phyloP scores from a whole-genome alignment of 768 basidiomycete species.

The Podaxis mareebaensis region DNA sequence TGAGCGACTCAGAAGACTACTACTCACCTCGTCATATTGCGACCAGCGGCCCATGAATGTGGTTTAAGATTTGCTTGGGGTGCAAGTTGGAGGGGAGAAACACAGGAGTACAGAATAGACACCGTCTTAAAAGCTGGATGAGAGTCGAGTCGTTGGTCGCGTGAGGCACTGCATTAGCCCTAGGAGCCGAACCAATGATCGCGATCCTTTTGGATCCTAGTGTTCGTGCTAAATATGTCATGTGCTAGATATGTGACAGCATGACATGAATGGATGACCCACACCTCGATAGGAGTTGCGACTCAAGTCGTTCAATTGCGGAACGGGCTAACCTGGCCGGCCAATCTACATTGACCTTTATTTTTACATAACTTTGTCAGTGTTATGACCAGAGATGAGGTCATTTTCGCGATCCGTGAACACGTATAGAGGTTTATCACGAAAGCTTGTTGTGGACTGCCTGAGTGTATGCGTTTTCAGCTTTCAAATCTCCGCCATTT shows the following conservation, averaged over 20 bases:
- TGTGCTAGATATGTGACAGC: no score
- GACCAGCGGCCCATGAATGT: slow-evolving; percentile 40
- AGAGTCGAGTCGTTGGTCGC: background rate
- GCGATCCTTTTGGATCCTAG: background rate
- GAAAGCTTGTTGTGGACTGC: no score
- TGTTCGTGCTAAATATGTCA: background rate
- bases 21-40: slow-evolving; percentile 44
- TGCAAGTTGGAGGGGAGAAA: background rate
- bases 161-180: slow-evolving; percentile 6
- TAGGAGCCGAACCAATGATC: background rate
- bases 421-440: no score
- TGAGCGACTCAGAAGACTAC: no score
- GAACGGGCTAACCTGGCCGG: background rate
- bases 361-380: no score
- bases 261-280: no score
- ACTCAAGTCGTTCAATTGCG: background rate
- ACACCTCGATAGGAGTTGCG: no score
- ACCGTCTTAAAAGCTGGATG: background rate
- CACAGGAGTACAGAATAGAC: background rate
- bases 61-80: background rate
- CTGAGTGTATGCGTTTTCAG: no score
- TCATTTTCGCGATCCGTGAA: no score
- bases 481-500: no score
- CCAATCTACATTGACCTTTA: background rate
- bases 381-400: no score